Percentiles rank a stretch among this genome's conserved stretches.
Conservation (phyloP, 2,329 filamentous ascomycete genomes). For the Anthostomella pinea region DNA sequence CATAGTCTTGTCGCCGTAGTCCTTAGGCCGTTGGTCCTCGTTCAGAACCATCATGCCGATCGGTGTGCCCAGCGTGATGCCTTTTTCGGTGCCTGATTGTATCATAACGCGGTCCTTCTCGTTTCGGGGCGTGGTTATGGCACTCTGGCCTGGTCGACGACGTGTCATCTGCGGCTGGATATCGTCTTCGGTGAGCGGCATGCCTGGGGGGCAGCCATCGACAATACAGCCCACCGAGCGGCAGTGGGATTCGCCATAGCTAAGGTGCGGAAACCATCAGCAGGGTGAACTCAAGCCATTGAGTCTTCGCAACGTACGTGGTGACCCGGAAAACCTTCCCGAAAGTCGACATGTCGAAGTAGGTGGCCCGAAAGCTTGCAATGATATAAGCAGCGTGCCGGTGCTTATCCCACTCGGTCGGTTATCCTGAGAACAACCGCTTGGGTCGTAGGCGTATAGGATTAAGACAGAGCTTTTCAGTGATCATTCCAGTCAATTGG, state of each 20-base stretch:
- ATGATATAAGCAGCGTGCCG: too few species aligned
- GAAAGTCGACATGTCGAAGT: slow-evolving; percentile 77
- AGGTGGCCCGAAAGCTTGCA: too few species aligned
- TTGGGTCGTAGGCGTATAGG: too few species aligned
- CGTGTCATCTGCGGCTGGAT: slow-evolving; percentile 96
- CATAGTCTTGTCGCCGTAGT: slow-evolving; percentile 89
- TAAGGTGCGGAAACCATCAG: slow-evolving; percentile 33
- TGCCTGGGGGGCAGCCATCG: slow-evolving; percentile 85
- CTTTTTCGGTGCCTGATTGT: slow-evolving; percentile 88
- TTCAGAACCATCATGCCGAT: slow-evolving; percentile 86
- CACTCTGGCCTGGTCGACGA: slow-evolving; percentile 82
- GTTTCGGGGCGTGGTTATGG: slow-evolving; percentile 86
- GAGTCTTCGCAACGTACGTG: slow-evolving; percentile 55
- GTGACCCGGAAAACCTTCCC: slow-evolving; percentile 79
- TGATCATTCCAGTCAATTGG: too few species aligned
- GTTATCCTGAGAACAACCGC: too few species aligned
- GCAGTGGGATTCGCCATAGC: slow-evolving; percentile 86
- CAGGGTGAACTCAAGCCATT: slow-evolving; percentile 11
- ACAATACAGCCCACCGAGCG: slow-evolving; percentile 92
- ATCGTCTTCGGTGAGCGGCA: slow-evolving; percentile 78
- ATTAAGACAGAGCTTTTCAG: too few species aligned
- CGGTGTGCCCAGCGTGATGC: slow-evolving; percentile 84
- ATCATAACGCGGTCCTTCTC: slow-evolving; percentile 92
- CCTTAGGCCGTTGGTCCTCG: slow-evolving; percentile 87
- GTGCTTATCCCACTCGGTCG: too few species aligned